Conservation (phyloP, 1,139 yeast genomes). For the Wickerhamomyces sp. region DNA sequence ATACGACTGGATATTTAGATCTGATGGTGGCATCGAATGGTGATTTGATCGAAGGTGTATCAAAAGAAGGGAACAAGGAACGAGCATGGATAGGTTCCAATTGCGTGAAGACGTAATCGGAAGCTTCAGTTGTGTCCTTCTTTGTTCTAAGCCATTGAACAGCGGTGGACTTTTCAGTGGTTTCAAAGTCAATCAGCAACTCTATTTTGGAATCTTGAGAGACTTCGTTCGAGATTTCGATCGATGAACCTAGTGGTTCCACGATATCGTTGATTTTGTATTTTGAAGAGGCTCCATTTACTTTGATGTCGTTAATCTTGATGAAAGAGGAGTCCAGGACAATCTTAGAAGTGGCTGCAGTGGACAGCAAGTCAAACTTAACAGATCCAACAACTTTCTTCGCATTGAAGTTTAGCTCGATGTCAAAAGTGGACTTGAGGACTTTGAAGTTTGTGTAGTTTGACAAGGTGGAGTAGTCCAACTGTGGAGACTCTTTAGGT, state of each 20-base stretch:
- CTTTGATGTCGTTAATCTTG: constrained; percentile 38
- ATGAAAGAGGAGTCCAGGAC: constrained; percentile 69
- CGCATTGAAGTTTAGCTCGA: constrained; percentile 52
- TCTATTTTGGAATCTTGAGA: constrained; percentile 22
- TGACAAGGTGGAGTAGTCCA: constrained; percentile 73
- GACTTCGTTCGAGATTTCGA: constrained; percentile 33
- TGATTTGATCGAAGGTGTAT: constrained; percentile 81
- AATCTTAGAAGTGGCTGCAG: constrained; percentile 30
- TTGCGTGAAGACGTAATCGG: constrained; percentile 71
- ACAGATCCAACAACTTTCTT: constrained; percentile 54
- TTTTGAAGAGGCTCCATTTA: constrained; percentile 35
- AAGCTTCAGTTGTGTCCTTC: constrained; percentile 60
- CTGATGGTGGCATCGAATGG: constrained; percentile 53
- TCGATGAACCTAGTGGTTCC: constrained; percentile 67
- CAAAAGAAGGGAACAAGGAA: constrained; percentile 84
- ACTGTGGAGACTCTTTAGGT: constrained; percentile 33
- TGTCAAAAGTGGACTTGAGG: constrained; percentile 43
- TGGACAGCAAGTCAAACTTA: constrained; percentile 35
- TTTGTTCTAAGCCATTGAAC: constrained; percentile 76
- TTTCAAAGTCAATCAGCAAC: constrained; percentile 49
- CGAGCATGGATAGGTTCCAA: constrained; percentile 91
- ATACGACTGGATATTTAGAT: constrained; percentile 63
- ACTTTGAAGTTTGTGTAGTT: constrained; percentile 56
- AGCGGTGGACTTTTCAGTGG: constrained; percentile 77
- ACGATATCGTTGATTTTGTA: constrained; percentile 42